A percentile compares a stretch with the other conserved stretches of the same genome.
Evolutionary conservation across 164 flowering plant genomes (phyloP).

Genomic region (grape (Vitis vinifera)): ASM3070453v1 NC_081806.1:6043501-6044000

Average conservation of each 20-base stretch:
- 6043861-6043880: not conserved
- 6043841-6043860: not conserved
- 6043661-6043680: not conserved
- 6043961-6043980: slow-evolving; percentile 10
- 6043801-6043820: not conserved
- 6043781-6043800: not conserved
- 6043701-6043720: no score
- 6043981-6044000: slow-evolving; percentile 5
- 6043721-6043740: no score
- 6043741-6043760: not conserved
- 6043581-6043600: slow-evolving; percentile 4
- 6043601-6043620: not conserved
- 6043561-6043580: not conserved
- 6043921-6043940: not conserved
- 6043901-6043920: not conserved
- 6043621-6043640: slow-evolving; percentile 3
- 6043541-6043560: not conserved
- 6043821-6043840: slow-evolving; percentile 1
- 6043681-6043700: no score
- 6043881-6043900: not conserved
- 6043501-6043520: slow-evolving; percentile 1
- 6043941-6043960: slow-evolving; percentile 13
- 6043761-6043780: slow-evolving; percentile 9
- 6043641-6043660: slow-evolving; percentile 3
- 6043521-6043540: slow-evolving; percentile 6